A percentile compares a stretch with the other conserved stretches of the same genome.
These are phyloP conservation scores for Vicia sativa DNA, from an alignment of 306 rosid genomes.

Conservation along the genomic window DNA sequence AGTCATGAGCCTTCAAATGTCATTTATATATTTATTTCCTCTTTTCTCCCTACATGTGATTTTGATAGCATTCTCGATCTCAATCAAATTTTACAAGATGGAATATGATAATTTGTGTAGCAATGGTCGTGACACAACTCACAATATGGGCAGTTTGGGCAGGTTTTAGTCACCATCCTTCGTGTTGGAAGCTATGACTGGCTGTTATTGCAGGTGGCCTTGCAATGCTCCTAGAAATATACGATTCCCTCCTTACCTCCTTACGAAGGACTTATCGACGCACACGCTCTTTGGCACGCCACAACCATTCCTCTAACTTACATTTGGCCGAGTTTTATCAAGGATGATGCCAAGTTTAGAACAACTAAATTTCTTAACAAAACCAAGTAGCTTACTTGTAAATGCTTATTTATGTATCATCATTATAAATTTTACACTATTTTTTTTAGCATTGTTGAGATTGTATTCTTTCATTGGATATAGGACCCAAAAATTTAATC, in stretches of 20 bases:
- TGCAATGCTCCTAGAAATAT: slow-evolving; percentile 83
- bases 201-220: slow-evolving; percentile 67
- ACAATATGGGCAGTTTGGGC: slow-evolving; percentile 85
- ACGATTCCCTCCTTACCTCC: slow-evolving; percentile 83
- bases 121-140: slow-evolving; percentile 68
- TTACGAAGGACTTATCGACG: slow-evolving; percentile 63
- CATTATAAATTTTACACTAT: slow-evolving; percentile 12
- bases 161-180: slow-evolving; percentile 60
- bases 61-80: slow-evolving; percentile 25
- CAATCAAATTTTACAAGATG: slow-evolving; percentile 56
- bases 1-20: slow-evolving; percentile 55
- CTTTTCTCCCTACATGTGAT: neutral
- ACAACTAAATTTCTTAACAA: slow-evolving; percentile 59
- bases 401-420: slow-evolving; percentile 21
- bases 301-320: slow-evolving; percentile 75
- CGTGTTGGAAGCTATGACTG: slow-evolving; percentile 75
- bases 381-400: slow-evolving; percentile 55
- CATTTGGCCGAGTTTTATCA: slow-evolving; percentile 86
- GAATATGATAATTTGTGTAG: slow-evolving; percentile 83
- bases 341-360: slow-evolving; percentile 68
- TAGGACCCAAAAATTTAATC: too few relatives aligned
- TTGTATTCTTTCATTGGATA: too few relatives aligned
- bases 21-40: neutral
- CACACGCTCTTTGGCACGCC: slow-evolving; percentile 88
- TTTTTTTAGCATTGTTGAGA: too few relatives aligned